These are phyloP conservation scores for Heterobasidion irregulare DNA, from an alignment of 1,284 basidiomycete genomes.

Conservation along the genomic window DNA sequence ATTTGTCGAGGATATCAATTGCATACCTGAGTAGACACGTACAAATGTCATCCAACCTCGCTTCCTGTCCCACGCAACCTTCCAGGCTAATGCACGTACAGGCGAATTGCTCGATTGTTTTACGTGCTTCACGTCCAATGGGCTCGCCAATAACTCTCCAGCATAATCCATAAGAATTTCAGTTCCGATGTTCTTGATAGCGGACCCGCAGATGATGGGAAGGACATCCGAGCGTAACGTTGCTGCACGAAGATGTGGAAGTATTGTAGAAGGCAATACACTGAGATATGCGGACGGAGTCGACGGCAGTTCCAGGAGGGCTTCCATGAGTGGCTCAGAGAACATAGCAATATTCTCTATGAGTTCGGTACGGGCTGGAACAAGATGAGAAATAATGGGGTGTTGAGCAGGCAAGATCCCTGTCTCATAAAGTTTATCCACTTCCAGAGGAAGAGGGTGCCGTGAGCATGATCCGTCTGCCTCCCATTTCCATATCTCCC, in stretches of 20 bases:
- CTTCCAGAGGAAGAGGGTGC: conserved; percentile 43
- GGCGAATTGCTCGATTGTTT: conserved; percentile 37
- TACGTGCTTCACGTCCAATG: conserved; percentile 50
- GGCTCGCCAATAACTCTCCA: conserved; percentile 75
- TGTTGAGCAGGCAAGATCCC: conserved; percentile 46
- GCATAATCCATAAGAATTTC: conserved; percentile 77
- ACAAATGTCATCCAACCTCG: conserved; percentile 91
- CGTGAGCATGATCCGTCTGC: conserved; percentile 34
- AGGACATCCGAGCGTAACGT: conserved; percentile 62
- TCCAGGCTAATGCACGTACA: conserved; percentile 74
- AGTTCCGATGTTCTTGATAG: conserved; percentile 76
- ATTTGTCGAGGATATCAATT: neutral
- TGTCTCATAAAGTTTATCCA: conserved; percentile 31
- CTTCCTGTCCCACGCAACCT: conserved; percentile 79
- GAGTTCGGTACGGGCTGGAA: conserved; percentile 59
- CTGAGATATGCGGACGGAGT: conserved; percentile 56
- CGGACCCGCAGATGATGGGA: conserved; percentile 80
- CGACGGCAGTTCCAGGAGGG: conserved; percentile 49
- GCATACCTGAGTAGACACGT: conserved; percentile 76
- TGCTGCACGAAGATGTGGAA: conserved; percentile 60
- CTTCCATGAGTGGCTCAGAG: conserved; percentile 73
- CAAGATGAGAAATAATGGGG: conserved; percentile 57
- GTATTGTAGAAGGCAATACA: conserved; percentile 39
- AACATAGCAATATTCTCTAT: conserved; percentile 75
- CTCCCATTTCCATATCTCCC: conserved; percentile 73